phyloP scores from a whole-genome alignment of 352 stramenopile species.

The Plasmopara viticola region DNA sequence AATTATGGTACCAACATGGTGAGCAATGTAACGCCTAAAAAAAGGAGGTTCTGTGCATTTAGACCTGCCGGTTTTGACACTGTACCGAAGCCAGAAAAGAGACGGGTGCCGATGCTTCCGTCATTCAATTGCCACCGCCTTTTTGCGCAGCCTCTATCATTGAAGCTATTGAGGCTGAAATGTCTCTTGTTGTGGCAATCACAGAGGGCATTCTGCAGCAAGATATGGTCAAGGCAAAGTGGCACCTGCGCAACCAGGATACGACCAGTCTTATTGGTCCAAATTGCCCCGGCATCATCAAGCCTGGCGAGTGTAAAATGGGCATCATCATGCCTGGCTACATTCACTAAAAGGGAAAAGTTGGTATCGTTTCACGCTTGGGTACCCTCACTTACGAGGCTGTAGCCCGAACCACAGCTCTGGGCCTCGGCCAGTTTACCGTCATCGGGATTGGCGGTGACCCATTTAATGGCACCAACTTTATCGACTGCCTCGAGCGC shows the following conservation, averaged over 20 bases:
- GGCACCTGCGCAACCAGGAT: conserved; percentile 89
- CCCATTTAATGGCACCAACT: conserved; percentile 99
- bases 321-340: conserved; percentile 99
- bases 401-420: conserved; percentile 96
- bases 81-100: conserved; percentile 87
- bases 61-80: conserved; percentile 98
- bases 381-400: conserved; percentile 99
- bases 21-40: conserved; percentile 97
- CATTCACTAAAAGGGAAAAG: conserved; percentile 97
- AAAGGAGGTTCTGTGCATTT: conserved; percentile 97
- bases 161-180: conserved; percentile 97
- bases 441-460: conserved; percentile 99
- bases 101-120: conserved; percentile 91
- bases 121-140: conserved; percentile 99
- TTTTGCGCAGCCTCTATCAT: conserved; percentile 98
- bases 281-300: conserved; percentile 99
- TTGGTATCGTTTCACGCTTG: conserved; percentile 97
- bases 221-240: conserved; percentile 99
- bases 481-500: conserved; percentile 98
- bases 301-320: conserved; percentile 99
- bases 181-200: conserved; percentile 95
- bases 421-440: conserved; percentile 96
- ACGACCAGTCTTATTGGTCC: conserved; percentile 97
- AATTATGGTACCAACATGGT: conserved; percentile 99
- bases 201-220: conserved; percentile 99